Percentiles rank a stretch among this genome's conserved stretches.
Evolutionary conservation across 169 alveolate genomes (phyloP).

Genomic region (Plasmodium billcollinsi): DNA sequence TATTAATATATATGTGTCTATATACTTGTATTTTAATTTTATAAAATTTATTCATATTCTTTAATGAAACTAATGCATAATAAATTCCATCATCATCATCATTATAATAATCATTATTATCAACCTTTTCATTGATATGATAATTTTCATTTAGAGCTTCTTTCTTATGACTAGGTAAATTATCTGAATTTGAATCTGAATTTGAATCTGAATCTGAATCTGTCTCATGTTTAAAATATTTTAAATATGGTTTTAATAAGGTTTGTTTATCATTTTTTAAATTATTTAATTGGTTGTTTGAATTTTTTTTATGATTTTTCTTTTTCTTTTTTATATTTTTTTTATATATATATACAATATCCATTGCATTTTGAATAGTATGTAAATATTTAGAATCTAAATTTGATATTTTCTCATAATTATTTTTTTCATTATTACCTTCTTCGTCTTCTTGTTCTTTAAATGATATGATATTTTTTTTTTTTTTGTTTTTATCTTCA

Average conservation of each 20-base stretch:
- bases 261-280: slow-evolving; percentile 37
- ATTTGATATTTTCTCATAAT: slow-evolving; percentile 31
- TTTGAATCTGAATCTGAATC: slow-evolving; percentile 52
- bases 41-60: slow-evolving; percentile 77
- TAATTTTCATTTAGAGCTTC: slow-evolving; percentile 75
- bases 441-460: slow-evolving; percentile 13
- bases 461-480: slow-evolving; percentile 18
- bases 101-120: slow-evolving; percentile 67
- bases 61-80: slow-evolving; percentile 64
- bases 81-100: slow-evolving; percentile 79
- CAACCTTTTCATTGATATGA: slow-evolving; percentile 66
- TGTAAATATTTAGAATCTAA: slow-evolving; percentile 64
- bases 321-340: slow-evolving; percentile 39
- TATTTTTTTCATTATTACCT: slow-evolving; percentile 6
- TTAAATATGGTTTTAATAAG: slow-evolving; percentile 43
- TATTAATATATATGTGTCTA: slow-evolving; percentile 58
- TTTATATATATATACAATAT: slow-evolving; percentile 62
- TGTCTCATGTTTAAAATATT: slow-evolving; percentile 57
- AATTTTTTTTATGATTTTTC: slow-evolving; percentile 2
- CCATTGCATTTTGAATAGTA: slow-evolving; percentile 54
- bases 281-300: background rate
- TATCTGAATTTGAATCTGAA: slow-evolving; percentile 34
- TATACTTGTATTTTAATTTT: slow-evolving; percentile 70
- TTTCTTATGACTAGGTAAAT: too few species aligned
- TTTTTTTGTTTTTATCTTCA: slow-evolving; percentile 24